phyloP scores from a whole-genome alignment of 2,329 filamentous ascomycete species.

The Epichloe sylvatica region DNA sequence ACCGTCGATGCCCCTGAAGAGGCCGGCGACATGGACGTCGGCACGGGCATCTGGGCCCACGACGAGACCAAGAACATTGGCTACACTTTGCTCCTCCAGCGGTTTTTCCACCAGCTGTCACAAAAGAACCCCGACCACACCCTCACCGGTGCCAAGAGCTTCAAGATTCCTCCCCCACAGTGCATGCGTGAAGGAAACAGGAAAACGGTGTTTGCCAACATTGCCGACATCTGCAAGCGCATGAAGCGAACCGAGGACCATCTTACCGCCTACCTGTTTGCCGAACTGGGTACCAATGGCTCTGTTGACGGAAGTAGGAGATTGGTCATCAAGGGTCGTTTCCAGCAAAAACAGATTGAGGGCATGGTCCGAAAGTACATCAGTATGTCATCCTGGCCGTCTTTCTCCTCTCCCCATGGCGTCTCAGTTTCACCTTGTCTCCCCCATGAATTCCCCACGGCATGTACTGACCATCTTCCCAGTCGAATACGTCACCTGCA shows the following conservation, averaged over 20 bases:
- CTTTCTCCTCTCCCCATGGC: neutral
- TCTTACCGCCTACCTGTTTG: conserved; percentile 92
- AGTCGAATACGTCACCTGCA: conserved; percentile 98
- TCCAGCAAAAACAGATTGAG: conserved; percentile 99
- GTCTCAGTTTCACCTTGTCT: neutral
- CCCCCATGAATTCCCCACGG: neutral
- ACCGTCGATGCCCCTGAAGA: conserved; percentile 34
- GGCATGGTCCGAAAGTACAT: conserved; percentile 94
- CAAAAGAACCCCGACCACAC: conserved; percentile 95
- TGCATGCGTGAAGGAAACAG: conserved; percentile 99
- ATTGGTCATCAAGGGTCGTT: conserved; percentile 96
- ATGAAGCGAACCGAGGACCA: conserved; percentile 99
- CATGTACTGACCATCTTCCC: neutral
- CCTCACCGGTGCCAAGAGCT: conserved; percentile 77
- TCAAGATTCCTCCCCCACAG: conserved; percentile 99
- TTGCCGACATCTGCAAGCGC: conserved; percentile 94
- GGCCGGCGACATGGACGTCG: conserved; percentile 69
- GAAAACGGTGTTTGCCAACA: conserved; percentile 99
- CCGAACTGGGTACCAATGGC: conserved; percentile 93
- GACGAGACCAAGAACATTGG: conserved; percentile 62
- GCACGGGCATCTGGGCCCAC: conserved; percentile 84
- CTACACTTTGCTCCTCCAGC: conserved; percentile 72
- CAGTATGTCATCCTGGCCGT: conserved; percentile 38
- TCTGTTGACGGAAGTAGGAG: conserved; percentile 86
- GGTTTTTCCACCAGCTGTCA: conserved; percentile 90